Conservation (phyloP, 139 green algal genomes). For the Tetradesmus obliquus region DNA sequence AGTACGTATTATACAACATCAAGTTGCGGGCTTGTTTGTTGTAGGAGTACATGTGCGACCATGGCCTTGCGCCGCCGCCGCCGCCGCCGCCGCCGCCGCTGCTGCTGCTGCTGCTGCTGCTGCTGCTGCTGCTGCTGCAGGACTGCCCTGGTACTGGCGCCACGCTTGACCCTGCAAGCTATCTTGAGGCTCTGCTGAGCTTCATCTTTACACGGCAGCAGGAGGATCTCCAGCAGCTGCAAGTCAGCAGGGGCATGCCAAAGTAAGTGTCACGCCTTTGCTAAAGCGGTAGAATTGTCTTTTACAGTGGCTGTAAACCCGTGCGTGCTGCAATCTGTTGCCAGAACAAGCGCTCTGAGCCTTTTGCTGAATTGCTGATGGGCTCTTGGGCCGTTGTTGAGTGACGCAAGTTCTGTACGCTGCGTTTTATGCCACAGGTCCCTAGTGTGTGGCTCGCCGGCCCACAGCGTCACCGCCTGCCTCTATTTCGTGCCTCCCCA, state of each 20-base stretch:
- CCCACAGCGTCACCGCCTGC: conserved; percentile 5
- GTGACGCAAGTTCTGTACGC: too few species aligned
- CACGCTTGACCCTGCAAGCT: neutral
- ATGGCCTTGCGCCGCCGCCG: too few species aligned
- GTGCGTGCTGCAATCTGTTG: too few species aligned
- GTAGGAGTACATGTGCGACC: too few species aligned
- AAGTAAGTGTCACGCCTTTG: neutral
- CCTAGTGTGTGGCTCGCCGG: neutral
- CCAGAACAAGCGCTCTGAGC: too few species aligned
- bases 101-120: neutral
- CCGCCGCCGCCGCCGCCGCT: too few species aligned
- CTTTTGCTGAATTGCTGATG: too few species aligned
- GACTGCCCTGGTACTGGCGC: neutral
- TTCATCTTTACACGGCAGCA: neutral
- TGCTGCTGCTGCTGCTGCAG: neutral
- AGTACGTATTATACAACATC: too few species aligned
- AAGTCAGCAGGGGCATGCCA: neutral
- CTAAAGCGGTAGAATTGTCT: too few species aligned
- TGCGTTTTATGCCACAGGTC: neutral
- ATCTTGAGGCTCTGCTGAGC: neutral
- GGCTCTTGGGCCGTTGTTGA: too few species aligned
- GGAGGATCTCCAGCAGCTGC: neutral
- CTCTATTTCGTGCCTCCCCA: conserved; percentile 22
- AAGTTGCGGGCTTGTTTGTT: too few species aligned
- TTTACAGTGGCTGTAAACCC: too few species aligned